Percentiles rank a stretch among this genome's conserved stretches.
phyloP scores from a whole-genome alignment of 2,329 filamentous ascomycete genomes.

The Ambrosiella xylebori region DNA sequence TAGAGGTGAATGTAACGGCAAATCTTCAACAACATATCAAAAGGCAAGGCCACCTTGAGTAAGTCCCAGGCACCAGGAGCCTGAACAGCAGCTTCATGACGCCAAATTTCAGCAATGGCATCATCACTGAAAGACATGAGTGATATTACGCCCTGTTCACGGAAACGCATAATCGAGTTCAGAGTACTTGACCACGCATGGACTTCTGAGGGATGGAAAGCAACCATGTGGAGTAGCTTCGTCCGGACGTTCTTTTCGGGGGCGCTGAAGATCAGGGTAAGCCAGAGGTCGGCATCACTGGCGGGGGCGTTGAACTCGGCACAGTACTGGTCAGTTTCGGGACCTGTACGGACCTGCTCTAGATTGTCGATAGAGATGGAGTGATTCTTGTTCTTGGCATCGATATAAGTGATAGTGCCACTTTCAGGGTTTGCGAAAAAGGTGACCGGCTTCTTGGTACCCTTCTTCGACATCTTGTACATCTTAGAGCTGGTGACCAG shows the following conservation, averaged over 20 bases:
- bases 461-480: conserved; percentile 73
- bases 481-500: conserved; percentile 65
- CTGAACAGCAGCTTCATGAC: conserved; percentile 59
- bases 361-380: conserved; percentile 91
- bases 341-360: conserved; percentile 68
- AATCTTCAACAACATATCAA: conserved; percentile 61
- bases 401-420: conserved; percentile 69
- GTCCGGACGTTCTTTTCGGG: conserved; percentile 51
- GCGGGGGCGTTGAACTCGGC: conserved; percentile 61
- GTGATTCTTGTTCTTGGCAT: conserved; percentile 60
- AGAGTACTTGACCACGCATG: conserved; percentile 70
- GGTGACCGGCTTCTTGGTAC: conserved; percentile 46
- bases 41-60: conserved; percentile 45
- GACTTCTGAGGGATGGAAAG: conserved; percentile 54
- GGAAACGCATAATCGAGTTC: conserved; percentile 66
- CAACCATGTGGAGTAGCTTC: conserved; percentile 78
- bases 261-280: conserved; percentile 75
- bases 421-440: conserved; percentile 63
- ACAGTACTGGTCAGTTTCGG: conserved; percentile 74
- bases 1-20: conserved; percentile 89
- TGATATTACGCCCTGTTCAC: conserved; percentile 79
- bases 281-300: conserved; percentile 55
- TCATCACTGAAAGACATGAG: conserved; percentile 72
- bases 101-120: conserved; percentile 72
- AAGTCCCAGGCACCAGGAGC: conserved; percentile 32